Conservation (phyloP, 306 rosid species). For the Heteromeles arbutifolia region DNA sequence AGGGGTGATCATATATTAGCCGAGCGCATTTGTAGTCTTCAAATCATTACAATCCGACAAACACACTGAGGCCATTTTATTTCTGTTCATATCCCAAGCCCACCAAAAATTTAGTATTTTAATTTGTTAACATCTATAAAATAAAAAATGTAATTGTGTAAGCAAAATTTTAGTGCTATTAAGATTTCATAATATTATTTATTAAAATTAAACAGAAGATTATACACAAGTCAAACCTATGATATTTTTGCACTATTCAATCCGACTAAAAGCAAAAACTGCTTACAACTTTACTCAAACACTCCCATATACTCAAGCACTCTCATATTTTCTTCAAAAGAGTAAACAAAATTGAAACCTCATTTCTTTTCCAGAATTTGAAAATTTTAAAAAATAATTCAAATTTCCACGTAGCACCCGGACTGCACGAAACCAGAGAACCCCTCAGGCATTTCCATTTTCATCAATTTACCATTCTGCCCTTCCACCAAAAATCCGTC, state of each 20-base stretch:
- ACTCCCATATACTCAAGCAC: neutral
- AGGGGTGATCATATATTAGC: no score
- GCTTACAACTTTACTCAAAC: neutral
- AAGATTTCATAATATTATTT: no score
- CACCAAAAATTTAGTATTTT: no score
- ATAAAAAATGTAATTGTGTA: no score
- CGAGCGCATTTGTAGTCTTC: no score
- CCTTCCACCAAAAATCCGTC: slow-evolving; percentile 24
- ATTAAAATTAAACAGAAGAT: neutral
- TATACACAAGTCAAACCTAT: no score
- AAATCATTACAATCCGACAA: no score
- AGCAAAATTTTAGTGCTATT: no score
- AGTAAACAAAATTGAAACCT: neutral
- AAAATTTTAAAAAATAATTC: neutral
- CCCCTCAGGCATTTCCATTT: slow-evolving; percentile 16
- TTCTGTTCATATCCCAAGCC: no score
- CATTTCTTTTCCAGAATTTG: neutral
- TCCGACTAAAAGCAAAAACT: neutral
- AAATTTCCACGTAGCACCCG: slow-evolving; percentile 40
- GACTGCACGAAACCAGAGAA: slow-evolving; percentile 43
- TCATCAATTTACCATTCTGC: slow-evolving; percentile 29
- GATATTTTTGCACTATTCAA: no score
- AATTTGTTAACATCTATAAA: no score
- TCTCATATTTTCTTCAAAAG: neutral
- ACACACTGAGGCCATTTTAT: no score